Base-by-base conservation (phyloP, 2,329 filamentous ascomycete species). In the Sporothrix inflata region DNA sequence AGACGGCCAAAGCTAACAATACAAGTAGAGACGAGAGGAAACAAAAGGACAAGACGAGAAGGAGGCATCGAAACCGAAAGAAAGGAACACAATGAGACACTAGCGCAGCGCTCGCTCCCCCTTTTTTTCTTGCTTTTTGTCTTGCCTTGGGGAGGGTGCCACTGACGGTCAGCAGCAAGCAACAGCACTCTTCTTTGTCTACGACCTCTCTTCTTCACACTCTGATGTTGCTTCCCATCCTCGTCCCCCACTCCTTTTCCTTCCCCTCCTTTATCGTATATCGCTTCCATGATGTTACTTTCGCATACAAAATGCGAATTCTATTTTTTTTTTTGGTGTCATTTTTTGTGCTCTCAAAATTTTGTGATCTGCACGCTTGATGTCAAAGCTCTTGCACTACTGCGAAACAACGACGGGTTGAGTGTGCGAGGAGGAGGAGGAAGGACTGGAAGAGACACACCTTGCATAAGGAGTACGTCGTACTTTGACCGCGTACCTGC, bases 41-140 rank as follows among this genome's bases (percentile, higher is more conserved):
- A 40, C 55, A 65, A 14, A n/a, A 40, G 57, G 51, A 30, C 21
- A 55, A 55, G 49, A n/a, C 7, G 24, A 45, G 38, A 45, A 65
- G 30, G 19, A 7, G 47, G n/a, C n/a, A n/a, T n/a, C n/a, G n/a
- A n/a, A 38, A 6, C 5, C 19, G 4, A 8, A 68, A 53, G 19
- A 49, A 68, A 40, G 24, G 9, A 24, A 38, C 24, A 30, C 24
- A 53, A 42, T 40, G 47, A 68, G 65, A 53, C 65, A 55, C 19
- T 38, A 49, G 65, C 30, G 45, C 65, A 24, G 47, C 65, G 65
- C 65, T 68, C 65, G 65, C 45, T 66, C 45, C 45, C 24, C 47
- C 16, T 68, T 53, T 49, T 47, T 24, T 27, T 27, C 21, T 40
- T 42, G 14, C 24, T 65, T 9, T n/a, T 24, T 63, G n/a, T 4